Evolutionary conservation across 1,284 basidiomycete species (phyloP), one percentile per base, ranked within the genome.

Genomic region (Xerocomus minutiporus): DNA sequence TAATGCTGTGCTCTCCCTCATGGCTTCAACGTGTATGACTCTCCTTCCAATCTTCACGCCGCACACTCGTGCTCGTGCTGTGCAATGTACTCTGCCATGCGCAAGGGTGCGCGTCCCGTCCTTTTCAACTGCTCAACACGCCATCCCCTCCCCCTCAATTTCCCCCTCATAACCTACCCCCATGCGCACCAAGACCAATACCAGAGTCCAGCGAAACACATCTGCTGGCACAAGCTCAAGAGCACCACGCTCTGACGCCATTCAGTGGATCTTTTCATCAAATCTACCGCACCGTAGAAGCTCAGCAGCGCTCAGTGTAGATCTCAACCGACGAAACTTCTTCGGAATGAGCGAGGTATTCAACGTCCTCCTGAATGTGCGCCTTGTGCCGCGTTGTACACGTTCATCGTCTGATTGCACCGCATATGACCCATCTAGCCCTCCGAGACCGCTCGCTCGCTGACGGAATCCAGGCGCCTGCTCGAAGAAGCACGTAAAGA

Each of bases 291-390:
- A 67, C 59, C 78, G 81, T 51, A 75, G 78, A 61, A 74, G 83
- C 53, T 77, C 76, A 52, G 83, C 81, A 50, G 79, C 77, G 51
- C 71, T 84, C 55, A 79, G 81, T 12, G 63, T 74, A 39, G 80
- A 83, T 63, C 71, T 80, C 48, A 80, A 80, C 61, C 82, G 81
- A 61, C 75, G 86, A 51, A 83, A 83, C 58, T 81, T 90, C 61
- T 91, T 91, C 59, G 88, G 89, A 20, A 76, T 91, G 71, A 80
- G 85, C 50, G 88, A 91, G 57, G 82, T 91, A 53, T 69, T 91
- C 38, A 77, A 80, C 17, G 89, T 91, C 15, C 67, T 92, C 20
- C 73, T 84, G n/a, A 91, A 87, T 58, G 86, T 87, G 72, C 50
- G 83, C 73, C 53, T 35, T 53, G 49, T 20, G 20, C 26, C 25